Base-by-base conservation (phyloP, 2,329 filamentous ascomycete genomes). In the Coniochaeta sp. region DNA sequence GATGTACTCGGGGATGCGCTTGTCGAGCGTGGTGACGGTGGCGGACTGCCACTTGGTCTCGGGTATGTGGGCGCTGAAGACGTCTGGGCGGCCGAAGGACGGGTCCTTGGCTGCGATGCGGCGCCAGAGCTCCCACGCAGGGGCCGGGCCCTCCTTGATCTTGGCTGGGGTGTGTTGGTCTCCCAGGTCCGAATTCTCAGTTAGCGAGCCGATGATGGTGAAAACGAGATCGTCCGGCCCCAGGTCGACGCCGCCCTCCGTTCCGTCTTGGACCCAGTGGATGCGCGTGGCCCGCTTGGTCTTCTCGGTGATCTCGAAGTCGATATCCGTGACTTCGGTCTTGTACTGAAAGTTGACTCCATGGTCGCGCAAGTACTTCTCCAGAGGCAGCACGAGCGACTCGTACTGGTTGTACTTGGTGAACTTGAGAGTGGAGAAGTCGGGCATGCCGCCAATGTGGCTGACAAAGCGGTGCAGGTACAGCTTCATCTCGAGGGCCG, bases 41-140 rank as follows among this genome's bases (percentile, higher is more conserved):
- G 77, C 77, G 0, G 72, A 74, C 60, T 73, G 72, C 67, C 76
- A 70, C 22, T 71, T 72, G 9, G 72, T 74, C 54, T 76, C 70
- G 1, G 64, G 55, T 24, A 71, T 64, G 26, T 73, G 68, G 1
- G 67, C 71, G 61, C 71, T 73, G 64, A 79, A 79, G 54, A 73
- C 75, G 34, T 74, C 71, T 0, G 76, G 73, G 55, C 73, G 72
- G 31, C 75, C 74, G 60, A 77, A 73, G 0, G 68, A 67, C 11
- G 69, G 59, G 59, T 70, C 64, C 60, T 73, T 73, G 12, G 70
- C 71, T 1, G 71, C 69, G 11, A 77, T 66, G n/a, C 72, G 69
- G 2, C 70, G 63, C 76, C 76, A 79, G 4, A 78, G 66, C 4
- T 71, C 67, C 75, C 76, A 78, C 14, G 73, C 72, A 22, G 73